A percentile compares a stretch with the other conserved stretches of the same genome.
Conservation (phyloP, 805 yeast genomes). For the Metschnikowia baotianmanensis region DNA sequence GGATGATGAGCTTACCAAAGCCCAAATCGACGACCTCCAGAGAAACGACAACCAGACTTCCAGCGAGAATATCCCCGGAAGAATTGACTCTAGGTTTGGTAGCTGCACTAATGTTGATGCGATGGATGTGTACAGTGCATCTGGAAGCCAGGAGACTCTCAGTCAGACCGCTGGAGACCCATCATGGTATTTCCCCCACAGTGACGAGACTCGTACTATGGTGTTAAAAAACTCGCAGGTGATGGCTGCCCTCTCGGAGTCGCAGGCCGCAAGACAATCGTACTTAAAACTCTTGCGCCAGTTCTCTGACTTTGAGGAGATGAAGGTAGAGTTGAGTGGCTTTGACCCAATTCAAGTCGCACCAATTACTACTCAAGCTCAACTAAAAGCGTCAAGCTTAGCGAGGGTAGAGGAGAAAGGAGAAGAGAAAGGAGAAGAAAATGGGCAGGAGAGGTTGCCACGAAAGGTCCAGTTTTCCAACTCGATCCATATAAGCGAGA, state of each 20-base stretch:
- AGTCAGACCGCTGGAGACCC: too few species aligned
- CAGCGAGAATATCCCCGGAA: slow-evolving; percentile 16
- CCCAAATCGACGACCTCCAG: slow-evolving; percentile 41
- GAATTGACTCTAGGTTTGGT: slow-evolving; percentile 2
- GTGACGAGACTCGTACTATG: slow-evolving; percentile 1
- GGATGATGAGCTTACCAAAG: slow-evolving; percentile 43
- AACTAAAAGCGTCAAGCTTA: slow-evolving; percentile 17
- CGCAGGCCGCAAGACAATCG: slow-evolving; percentile 5
- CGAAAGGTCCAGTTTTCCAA: slow-evolving; percentile 41
- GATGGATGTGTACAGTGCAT: background rate
- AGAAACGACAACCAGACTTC: slow-evolving; percentile 26
- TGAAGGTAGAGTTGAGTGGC: slow-evolving; percentile 30
- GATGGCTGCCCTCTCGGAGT: slow-evolving; percentile 9
- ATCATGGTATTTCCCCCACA: slow-evolving; percentile 9
- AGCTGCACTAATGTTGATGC: slow-evolving; percentile 3
- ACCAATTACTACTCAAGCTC: background rate
- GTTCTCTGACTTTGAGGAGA: slow-evolving; percentile 31
- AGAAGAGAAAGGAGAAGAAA: too few species aligned
- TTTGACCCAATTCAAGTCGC: slow-evolving; percentile 27
- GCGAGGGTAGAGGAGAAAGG: too few species aligned
- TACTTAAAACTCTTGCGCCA: slow-evolving; percentile 36
- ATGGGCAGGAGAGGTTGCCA: background rate
- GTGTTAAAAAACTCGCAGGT: slow-evolving; percentile 3
- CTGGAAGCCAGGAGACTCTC: slow-evolving; percentile 1
- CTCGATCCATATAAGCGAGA: slow-evolving; percentile 47